Conservation (phyloP, 208 protist species). For the Naegleria lovaniensis region DNA sequence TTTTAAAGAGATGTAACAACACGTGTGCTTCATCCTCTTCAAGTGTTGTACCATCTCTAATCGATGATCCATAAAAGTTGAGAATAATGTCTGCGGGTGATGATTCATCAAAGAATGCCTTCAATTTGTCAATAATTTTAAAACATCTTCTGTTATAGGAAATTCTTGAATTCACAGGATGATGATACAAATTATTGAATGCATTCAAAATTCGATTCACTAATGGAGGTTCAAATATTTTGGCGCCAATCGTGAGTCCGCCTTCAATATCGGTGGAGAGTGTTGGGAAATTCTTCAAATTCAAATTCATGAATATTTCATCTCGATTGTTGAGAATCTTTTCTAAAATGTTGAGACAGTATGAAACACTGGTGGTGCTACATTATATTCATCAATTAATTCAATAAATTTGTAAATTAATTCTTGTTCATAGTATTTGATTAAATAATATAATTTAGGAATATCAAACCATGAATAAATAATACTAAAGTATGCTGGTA, state of each 20-base stretch:
- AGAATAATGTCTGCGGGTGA: slow-evolving; percentile 14
- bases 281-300: neutral
- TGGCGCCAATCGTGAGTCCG: neutral
- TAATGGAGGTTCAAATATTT: neutral
- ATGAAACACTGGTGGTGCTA: neutral
- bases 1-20: neutral
- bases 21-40: neutral
- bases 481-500: neutral
- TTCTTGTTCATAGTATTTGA: neutral
- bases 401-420: neutral
- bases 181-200: neutral
- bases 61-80: neutral
- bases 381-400: neutral
- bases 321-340: neutral
- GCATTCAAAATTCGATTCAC: neutral
- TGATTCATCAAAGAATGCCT: neutral
- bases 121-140: neutral
- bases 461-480: neutral
- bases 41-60: neutral
- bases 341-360: neutral
- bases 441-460: neutral
- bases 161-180: neutral
- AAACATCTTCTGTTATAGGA: neutral
- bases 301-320: neutral
- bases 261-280: neutral